Base-by-base conservation (phyloP, 2,329 filamentous ascomycete species). In the Colletotrichum sublineola region DNA sequence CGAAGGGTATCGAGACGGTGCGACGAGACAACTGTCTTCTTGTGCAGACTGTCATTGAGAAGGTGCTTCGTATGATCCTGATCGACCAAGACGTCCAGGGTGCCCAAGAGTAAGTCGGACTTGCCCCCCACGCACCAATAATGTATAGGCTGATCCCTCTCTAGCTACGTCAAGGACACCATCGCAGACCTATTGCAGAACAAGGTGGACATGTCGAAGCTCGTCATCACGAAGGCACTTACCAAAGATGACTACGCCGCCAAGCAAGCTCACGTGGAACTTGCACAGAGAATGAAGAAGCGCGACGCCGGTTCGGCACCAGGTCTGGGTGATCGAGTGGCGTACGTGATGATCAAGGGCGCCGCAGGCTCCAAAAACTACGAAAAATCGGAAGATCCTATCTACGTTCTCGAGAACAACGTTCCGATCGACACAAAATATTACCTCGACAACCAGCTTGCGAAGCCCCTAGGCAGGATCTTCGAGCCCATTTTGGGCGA, bases 1-100 rank as follows among this genome's bases (percentile, higher is more conserved):
- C 94, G 73, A 99, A 99, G 82, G 96, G 96, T 87, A 98, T 99
- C 76, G 96, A 99, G 84, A 99, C 96, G 4, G 97, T 99, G 58
- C 92, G 96, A 76, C 89, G 96, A 87, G 96, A 99, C 82, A 99
- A 99, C 80, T 99, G 96, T 80, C 87, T 96, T 64, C 85, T 99
- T 72, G 96, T 98, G 20, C 96, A 98, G 82, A 98, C 93, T 3
- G 96, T 98, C 71, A 98, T 99, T 78, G 96, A 99, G 82, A 98
- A 96, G 68, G 96, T 97, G 31, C 84, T 99, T 75, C 90, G 94
- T 76, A 98, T 98, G 92, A 94, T 99, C 77, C 84, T 99, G 77
- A 98, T 99, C 74, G 95, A 99, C 76, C 92, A 91, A 76, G 95
- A 99, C 80, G 91, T 97, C 14, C 90, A 93, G 66, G 95, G 93